These are phyloP conservation scores for Clonostachys solani DNA, from an alignment of 2,329 filamentous ascomycete species.

Conservation along the genomic window DNA sequence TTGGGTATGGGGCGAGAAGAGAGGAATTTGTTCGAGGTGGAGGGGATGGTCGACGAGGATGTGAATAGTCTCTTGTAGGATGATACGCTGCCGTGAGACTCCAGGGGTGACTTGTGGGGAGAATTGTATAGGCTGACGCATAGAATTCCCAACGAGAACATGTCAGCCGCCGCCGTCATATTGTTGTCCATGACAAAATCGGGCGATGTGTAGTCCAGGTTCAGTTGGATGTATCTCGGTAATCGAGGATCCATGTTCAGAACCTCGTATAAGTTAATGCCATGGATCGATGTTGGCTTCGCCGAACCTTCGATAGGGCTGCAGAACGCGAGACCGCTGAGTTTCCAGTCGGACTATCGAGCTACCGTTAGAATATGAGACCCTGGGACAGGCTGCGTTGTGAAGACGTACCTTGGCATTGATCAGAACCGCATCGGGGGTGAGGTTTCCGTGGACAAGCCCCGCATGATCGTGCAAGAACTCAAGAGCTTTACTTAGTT, in stretches of 20 bases:
- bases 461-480: conserved; percentile 95
- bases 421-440: conserved; percentile 87
- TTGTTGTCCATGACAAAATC: conserved; percentile 93
- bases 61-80: conserved; percentile 83
- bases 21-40: conserved; percentile 77
- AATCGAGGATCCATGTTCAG: conserved; percentile 82
- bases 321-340: conserved; percentile 89
- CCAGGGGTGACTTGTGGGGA: conserved; percentile 84
- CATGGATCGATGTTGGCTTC: conserved; percentile 69
- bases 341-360: conserved; percentile 88
- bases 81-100: conserved; percentile 74
- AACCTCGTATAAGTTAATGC: conserved; percentile 78
- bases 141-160: conserved; percentile 89
- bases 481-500: conserved; percentile 90
- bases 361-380: conserved; percentile 17
- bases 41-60: conserved; percentile 74
- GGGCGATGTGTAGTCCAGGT: conserved; percentile 89
- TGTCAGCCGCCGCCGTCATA: conserved; percentile 77
- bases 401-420: conserved; percentile 74
- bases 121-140: conserved; percentile 91
- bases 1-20: conserved; percentile 75
- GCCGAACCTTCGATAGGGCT: conserved; percentile 74
- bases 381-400: not conserved
- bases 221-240: conserved; percentile 78
- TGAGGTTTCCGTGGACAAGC: conserved; percentile 90